These are phyloP conservation scores for Orbilia ellipsospora DNA, from an alignment of 2,329 filamentous ascomycete genomes.

Conservation along the genomic window DNA sequence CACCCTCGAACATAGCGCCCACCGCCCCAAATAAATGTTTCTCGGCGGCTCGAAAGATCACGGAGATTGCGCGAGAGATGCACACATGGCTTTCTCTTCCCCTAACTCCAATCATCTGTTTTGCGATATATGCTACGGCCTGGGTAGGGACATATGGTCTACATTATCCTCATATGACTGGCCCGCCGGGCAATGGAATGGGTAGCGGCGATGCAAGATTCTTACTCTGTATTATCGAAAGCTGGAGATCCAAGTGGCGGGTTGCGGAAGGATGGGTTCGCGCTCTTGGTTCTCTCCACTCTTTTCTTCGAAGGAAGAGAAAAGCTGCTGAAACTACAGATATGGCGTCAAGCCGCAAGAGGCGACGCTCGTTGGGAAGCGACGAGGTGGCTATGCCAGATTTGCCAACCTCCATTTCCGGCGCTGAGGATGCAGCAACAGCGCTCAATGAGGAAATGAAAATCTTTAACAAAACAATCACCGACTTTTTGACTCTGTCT, in stretches of 20 bases:
- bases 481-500: slow-evolving; percentile 46
- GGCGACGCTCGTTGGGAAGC: slow-evolving; percentile 45
- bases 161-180: slow-evolving; percentile 75
- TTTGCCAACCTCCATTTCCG: slow-evolving; percentile 21
- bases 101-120: slow-evolving; percentile 75
- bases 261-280: slow-evolving; percentile 57
- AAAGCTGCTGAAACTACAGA: slow-evolving; percentile 45
- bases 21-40: slow-evolving; percentile 73
- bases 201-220: slow-evolving; percentile 57
- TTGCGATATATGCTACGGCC: slow-evolving; percentile 74
- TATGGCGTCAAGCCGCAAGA: slow-evolving; percentile 49
- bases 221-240: slow-evolving; percentile 54
- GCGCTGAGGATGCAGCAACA: slow-evolving; percentile 30
- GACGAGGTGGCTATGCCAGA: slow-evolving; percentile 37
- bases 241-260: slow-evolving; percentile 57
- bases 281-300: slow-evolving; percentile 56
- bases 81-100: slow-evolving; percentile 71
- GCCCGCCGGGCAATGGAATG: slow-evolving; percentile 55
- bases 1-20: slow-evolving; percentile 54
- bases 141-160: slow-evolving; percentile 75
- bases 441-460: slow-evolving; percentile 52
- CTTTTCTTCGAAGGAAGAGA: slow-evolving; percentile 42
- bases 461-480: slow-evolving; percentile 54
- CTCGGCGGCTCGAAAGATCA: slow-evolving; percentile 71
- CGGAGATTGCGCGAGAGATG: slow-evolving; percentile 73